Evolutionary conservation across 2,329 filamentous ascomycete genomes (phyloP).

Genomic region (Blumeriella jaapii): DNA sequence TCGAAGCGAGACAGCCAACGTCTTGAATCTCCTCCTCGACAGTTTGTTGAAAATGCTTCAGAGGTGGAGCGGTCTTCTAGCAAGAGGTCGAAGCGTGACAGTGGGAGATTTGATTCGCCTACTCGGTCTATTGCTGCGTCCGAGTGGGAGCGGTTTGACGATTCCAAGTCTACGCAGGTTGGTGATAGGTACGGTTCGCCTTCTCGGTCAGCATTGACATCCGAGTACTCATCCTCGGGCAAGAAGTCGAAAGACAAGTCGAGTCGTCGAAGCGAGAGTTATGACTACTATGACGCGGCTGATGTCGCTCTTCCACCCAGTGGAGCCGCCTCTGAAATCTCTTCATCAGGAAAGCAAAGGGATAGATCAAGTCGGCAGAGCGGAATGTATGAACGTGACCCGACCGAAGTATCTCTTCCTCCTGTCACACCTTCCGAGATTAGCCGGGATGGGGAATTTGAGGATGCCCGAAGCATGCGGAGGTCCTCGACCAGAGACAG

Average conservation of each 20-base stretch:
- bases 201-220: slow-evolving; percentile 10
- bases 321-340: slow-evolving; percentile 5
- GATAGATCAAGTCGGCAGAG: slow-evolving; percentile 19
- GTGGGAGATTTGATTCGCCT: slow-evolving; percentile 2
- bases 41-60: neutral
- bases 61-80: neutral
- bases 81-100: neutral
- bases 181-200: slow-evolving; percentile 12
- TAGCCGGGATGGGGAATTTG: slow-evolving; percentile 23
- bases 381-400: slow-evolving; percentile 21
- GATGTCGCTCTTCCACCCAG: slow-evolving; percentile 7
- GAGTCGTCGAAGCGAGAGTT: slow-evolving; percentile 16
- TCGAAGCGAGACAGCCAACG: slow-evolving; percentile 26
- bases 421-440: slow-evolving; percentile 22
- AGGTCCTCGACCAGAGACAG: slow-evolving; percentile 30
- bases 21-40: slow-evolving; percentile 12
- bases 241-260: slow-evolving; percentile 19
- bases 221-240: slow-evolving; percentile 15
- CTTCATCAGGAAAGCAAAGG: slow-evolving; percentile 7
- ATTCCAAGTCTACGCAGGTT: slow-evolving; percentile 16
- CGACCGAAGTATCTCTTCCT: slow-evolving; percentile 23
- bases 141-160: slow-evolving; percentile 16
- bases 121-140: slow-evolving; percentile 4
- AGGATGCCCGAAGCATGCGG: slow-evolving; percentile 27
- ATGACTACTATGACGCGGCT: slow-evolving; percentile 13